Conservation (phyloP, 805 yeast species). For the Starmerella kuoi region DNA sequence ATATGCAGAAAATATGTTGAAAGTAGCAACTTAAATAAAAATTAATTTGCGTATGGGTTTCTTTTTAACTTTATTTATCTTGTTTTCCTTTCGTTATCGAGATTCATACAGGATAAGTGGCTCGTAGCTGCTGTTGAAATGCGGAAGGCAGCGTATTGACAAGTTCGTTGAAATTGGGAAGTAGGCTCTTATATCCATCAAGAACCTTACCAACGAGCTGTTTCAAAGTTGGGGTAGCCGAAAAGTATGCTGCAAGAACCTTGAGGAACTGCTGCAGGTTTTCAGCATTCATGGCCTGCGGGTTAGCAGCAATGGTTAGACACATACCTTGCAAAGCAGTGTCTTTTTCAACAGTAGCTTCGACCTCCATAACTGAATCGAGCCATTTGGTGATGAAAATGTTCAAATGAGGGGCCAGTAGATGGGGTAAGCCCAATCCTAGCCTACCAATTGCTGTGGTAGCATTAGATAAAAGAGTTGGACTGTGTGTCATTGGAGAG, state of each 20-base stretch:
- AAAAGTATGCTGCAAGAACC: conserved; percentile 24
- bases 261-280: conserved; percentile 22
- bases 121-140: conserved; percentile 22
- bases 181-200: conserved; percentile 21
- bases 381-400: conserved; percentile 61
- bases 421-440: conserved; percentile 51
- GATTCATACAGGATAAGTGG: conserved; percentile 11
- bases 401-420: conserved; percentile 45
- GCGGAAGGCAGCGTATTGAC: conserved; percentile 18
- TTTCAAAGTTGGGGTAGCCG: conserved; percentile 26
- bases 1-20: too few species aligned
- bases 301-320: conserved; percentile 51
- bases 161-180: conserved; percentile 21
- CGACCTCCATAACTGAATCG: conserved; percentile 43
- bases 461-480: conserved; percentile 60
- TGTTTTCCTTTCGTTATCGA: too few species aligned
- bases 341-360: conserved; percentile 79
- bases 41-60: too few species aligned
- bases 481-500: conserved; percentile 41
- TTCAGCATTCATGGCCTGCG: conserved; percentile 45
- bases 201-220: conserved; percentile 24
- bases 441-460: conserved; percentile 84
- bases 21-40: too few species aligned
- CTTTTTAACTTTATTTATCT: too few species aligned
- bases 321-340: conserved; percentile 78